phyloP scores from a whole-genome alignment of 208 protist species.

The Trypanosoma avium region DNA sequence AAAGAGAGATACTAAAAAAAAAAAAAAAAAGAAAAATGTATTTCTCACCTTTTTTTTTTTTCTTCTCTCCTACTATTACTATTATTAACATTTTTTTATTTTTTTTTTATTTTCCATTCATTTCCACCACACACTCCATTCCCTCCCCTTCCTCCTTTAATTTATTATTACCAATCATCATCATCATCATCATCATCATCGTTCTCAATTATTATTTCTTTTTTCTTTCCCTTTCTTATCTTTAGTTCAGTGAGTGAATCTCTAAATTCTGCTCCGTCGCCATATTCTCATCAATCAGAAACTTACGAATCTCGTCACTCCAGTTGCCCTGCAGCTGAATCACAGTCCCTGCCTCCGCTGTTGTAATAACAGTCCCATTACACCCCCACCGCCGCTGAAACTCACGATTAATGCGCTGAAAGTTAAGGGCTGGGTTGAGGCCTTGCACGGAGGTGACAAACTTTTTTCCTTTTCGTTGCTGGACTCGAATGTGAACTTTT shows the following conservation, averaged over 20 bases:
- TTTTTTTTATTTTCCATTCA: constrained; percentile 3
- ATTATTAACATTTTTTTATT: constrained; percentile 7
- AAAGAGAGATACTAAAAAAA: constrained; percentile 18
- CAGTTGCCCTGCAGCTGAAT: constrained; percentile 97
- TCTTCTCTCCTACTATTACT: background rate
- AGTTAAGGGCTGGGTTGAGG: constrained; percentile 91
- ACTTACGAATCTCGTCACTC: constrained; percentile 89
- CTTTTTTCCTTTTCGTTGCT: constrained; percentile 96
- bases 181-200: too few species aligned
- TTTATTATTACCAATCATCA: too few species aligned
- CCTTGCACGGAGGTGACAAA: constrained; percentile 96
- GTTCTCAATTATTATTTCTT: too few species aligned
- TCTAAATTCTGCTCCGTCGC: constrained; percentile 85
- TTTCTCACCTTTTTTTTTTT: background rate
- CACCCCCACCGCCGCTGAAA: constrained; percentile 92
- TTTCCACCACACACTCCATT: background rate
- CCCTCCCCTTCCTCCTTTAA: background rate
- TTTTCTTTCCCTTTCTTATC: background rate
- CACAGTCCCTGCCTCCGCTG: constrained; percentile 85
- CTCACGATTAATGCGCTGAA: constrained; percentile 91
- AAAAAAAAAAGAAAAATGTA: constrained; percentile 11
- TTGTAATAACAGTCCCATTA: constrained; percentile 93
- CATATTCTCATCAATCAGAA: constrained; percentile 94
- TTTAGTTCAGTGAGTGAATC: constrained; percentile 95
- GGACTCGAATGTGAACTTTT: constrained; percentile 96